Conservation (phyloP, 73 alveolate species). For the Symbiodinium pilosum region DNA sequence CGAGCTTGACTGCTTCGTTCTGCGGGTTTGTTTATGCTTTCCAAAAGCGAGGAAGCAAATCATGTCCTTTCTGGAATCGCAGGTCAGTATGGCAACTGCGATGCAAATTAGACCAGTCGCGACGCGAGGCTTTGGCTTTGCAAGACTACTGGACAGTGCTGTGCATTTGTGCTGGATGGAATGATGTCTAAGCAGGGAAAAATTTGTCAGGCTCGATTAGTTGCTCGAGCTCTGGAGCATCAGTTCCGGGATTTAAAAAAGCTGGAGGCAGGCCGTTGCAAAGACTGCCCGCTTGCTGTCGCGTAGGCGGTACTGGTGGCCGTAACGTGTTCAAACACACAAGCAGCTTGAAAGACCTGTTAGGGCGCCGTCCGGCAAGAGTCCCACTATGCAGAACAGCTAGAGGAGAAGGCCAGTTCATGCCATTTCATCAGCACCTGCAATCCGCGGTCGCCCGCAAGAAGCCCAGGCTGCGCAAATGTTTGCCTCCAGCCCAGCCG, state of each 20-base stretch:
- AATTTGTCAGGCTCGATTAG: conserved; percentile 23
- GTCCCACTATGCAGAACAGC: conserved; percentile 32
- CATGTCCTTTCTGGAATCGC: neutral
- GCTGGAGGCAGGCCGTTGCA: conserved; percentile 30
- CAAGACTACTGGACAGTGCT: no score
- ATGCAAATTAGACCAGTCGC: conserved; percentile 81
- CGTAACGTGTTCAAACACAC: no score
- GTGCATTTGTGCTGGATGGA: no score
- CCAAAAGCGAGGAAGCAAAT: no score
- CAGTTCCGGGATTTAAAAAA: conserved; percentile 32
- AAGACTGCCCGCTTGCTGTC: neutral
- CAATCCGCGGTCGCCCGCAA: no score
- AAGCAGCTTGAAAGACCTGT: neutral
- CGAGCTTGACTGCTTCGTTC: neutral
- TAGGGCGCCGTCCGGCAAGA: conserved; percentile 63
- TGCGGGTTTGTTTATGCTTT: no score
- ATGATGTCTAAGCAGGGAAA: no score
- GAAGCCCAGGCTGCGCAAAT: conserved; percentile 78
- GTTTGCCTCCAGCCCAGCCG: conserved; percentile 76
- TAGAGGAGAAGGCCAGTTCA: conserved; percentile 70
- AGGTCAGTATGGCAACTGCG: conserved; percentile 94
- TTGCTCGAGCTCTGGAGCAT: conserved; percentile 44
- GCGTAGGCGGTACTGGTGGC: no score
- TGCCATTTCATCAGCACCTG: no score
- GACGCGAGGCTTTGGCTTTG: conserved; percentile 55